Percentiles rank a stretch among this genome's conserved stretches.
Conservation (phyloP, 257 asterid species). For the Hygrophila difformis region DNA sequence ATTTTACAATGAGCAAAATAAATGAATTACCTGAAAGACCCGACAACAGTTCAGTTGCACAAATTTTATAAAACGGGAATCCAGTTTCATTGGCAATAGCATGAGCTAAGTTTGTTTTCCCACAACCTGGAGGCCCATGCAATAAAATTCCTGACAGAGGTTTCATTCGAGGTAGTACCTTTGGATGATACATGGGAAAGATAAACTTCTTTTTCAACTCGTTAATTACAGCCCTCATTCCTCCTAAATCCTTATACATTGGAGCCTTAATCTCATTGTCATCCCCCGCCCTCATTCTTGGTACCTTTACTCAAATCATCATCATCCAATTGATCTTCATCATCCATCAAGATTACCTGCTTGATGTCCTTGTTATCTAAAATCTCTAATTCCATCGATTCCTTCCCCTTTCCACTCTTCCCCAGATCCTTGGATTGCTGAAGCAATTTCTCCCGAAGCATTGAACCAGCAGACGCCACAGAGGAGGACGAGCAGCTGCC, state of each 20-base stretch:
- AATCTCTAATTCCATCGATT: conserved; percentile 28
- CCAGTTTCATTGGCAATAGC: conserved; percentile 95
- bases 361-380: conserved; percentile 31
- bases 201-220: conserved; percentile 68
- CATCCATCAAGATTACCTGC: conserved; percentile 33
- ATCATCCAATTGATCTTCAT: conserved; percentile 16
- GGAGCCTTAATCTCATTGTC: conserved; percentile 25
- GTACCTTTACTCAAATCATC: conserved; percentile 3
- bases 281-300: conserved; percentile 4
- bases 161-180: conserved; percentile 39
- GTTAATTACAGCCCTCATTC: conserved; percentile 56
- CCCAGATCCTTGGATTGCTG: conserved; percentile 23
- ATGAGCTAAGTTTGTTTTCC: conserved; percentile 85
- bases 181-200: conserved; percentile 61
- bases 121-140: conserved; percentile 98
- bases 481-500: conserved; percentile 35
- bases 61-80: conserved; percentile 69
- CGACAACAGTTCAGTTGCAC: conserved; percentile 89
- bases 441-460: conserved; percentile 45
- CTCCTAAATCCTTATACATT: conserved; percentile 81
- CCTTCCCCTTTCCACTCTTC: conserved; percentile 15
- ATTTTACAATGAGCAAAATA: too few species aligned
- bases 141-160: conserved; percentile 74
- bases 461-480: conserved; percentile 24
- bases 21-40: conserved; percentile 65